Percentiles rank a stretch among this genome's conserved stretches.
Conservation (phyloP, 169 alveolate genomes). For the Plasmodium gonderi region DNA sequence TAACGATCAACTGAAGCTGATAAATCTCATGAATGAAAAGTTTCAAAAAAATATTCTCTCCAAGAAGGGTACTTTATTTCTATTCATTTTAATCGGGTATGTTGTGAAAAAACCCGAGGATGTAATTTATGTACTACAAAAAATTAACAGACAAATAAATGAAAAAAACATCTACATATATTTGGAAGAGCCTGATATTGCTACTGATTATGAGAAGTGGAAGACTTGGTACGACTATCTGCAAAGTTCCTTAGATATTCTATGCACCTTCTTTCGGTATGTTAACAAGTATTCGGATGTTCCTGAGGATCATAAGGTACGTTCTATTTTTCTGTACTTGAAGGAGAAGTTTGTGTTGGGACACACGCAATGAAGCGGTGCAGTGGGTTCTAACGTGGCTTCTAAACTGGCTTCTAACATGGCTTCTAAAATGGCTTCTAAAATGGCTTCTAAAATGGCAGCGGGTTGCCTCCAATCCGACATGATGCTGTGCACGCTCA, state of each 20-base stretch:
- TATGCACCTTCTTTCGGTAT: constrained; percentile 47
- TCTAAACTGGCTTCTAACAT: too few relatives aligned
- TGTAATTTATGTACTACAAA: constrained; percentile 9
- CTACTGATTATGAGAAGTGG: constrained; percentile 46
- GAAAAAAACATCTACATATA: constrained; percentile 44
- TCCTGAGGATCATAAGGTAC: constrained; percentile 45
- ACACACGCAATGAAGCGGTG: background rate
- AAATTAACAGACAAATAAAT: constrained; percentile 37
- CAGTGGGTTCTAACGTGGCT: too few relatives aligned
- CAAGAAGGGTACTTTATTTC: constrained; percentile 51
- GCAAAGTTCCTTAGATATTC: constrained; percentile 14
- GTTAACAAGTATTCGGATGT: constrained; percentile 42
- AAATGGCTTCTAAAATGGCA: too few relatives aligned
- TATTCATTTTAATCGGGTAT: constrained; percentile 54
- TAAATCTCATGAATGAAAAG: constrained; percentile 44
- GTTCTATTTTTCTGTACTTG: constrained; percentile 23
- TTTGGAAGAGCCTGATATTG: constrained; percentile 56
- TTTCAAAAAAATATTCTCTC: constrained; percentile 65
- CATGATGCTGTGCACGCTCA: too few relatives aligned
- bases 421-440: too few relatives aligned
- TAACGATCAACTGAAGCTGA: constrained; percentile 33
- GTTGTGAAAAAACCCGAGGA: constrained; percentile 42
- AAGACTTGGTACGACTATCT: constrained; percentile 32
- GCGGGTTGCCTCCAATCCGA: too few relatives aligned
- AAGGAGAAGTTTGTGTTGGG: constrained; percentile 15